Base-by-base conservation (phyloP, 2,329 filamentous ascomycete species). In the Fusarium incarnatum region DNA sequence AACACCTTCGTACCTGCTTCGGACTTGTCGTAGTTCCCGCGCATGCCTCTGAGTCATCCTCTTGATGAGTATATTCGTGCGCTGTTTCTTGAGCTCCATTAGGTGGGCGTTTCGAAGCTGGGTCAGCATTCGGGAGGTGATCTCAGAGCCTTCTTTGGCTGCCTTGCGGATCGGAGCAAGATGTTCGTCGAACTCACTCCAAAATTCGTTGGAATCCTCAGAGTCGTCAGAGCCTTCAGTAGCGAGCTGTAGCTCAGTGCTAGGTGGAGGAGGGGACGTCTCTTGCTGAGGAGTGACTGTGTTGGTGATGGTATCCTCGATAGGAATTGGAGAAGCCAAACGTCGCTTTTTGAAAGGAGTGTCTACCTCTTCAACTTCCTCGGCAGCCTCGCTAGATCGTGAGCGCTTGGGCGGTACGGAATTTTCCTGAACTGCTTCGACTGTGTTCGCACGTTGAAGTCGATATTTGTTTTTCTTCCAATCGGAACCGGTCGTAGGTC, bases 381-480 rank as follows among this genome's bases (percentile, higher is more conserved):
- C 22, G 9, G 28, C 4, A 6, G 30, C 3, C 16, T 53, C 42
- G 4, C 23, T n/a, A 6, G 52, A 30, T 48, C 52, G 47, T 12
- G 48, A 16, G 3, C 60, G 60, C 16, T 66, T 55, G 3, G 20
- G 11, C 10, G 59, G 18, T 9, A 20, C 41, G 9, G 22, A 8
- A 16, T 18, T 18, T 15, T 32, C 9, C 49, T n/a, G 22, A 2
- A 34, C 25, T 4, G 37, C 8, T 11, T 22, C 5, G 23, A 34
- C 27, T 56, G 40, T n/a, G 8, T n/a, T 5, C 22, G 34, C 8
- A 15, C 16, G 16, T n/a, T 25, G 11, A 15, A 40, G 30, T 2
- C 53, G 55, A 20, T 40, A 12, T 7, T 23, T 28, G 32, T 67
- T 67, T n/a, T 34, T 3, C n/a, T 37, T 23, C 28, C 48, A 67